Base-by-base conservation (phyloP, 352 stramenopile species). In the Pythium rishiriense region DNA sequence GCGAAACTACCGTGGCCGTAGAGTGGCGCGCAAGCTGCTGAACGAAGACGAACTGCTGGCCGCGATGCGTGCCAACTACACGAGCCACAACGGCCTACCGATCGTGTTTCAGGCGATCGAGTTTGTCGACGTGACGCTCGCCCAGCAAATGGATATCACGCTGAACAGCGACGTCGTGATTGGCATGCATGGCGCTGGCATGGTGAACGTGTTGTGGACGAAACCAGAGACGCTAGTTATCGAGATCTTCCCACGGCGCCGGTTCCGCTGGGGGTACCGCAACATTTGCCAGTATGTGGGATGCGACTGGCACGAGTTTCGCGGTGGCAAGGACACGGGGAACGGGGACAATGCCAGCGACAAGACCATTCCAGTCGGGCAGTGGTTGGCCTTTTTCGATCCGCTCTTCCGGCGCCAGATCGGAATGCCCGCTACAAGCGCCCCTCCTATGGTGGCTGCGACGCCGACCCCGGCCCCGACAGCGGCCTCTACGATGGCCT, bases 171-270 rank as follows among this genome's bases (percentile, higher is more conserved):
- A 91, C 57, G 74, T 94, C 29, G 81, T 94, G 26, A 85, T 94
- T 52, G 76, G 83, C 12, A 94, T 93, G 85, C 85, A 94, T 57
- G 85, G 85, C 48, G 85, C 85, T 21, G 85, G 85, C 21, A 77
- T 94, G 52, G 81, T 91, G 4, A 94, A 94, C 48, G 75, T 93
- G 1, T 25, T 88, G 0, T 94, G 83, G 79, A 64, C 81, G 14
- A 73, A 77, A 6, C 81, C 81, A 0, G 57, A 67, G 62, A 88
- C 79, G 56, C 58, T 72, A 6, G 66, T 94, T 9, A 24, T 94
- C 22, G 85, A 94, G 66, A 91, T 94, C 56, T 94, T 94, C 51
- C 85, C 83, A 0, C 75, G 74, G 33, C 11, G 69, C 9, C 67
- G 73, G 10, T 70, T 64, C 12, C 78, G 81, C 10, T 94, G 79